phyloP scores from a whole-genome alignment of 139 green algal genomes.

The Choricystis sp. region DNA sequence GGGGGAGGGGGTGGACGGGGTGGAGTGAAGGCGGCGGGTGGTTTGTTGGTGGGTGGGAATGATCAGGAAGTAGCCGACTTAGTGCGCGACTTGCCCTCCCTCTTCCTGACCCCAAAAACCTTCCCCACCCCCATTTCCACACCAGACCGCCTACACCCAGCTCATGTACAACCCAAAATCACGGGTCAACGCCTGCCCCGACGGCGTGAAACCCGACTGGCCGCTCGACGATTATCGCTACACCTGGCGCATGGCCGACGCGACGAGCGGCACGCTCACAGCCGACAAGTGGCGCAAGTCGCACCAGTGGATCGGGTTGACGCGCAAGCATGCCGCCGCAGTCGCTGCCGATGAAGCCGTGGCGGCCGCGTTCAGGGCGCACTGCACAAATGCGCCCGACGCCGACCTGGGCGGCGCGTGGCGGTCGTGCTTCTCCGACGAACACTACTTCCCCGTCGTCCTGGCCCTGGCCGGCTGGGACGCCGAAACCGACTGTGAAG shows the following conservation, averaged over 20 bases:
- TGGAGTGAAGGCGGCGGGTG: not conserved
- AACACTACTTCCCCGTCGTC: constrained; percentile 1
- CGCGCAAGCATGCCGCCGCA: not conserved
- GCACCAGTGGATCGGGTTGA: not conserved
- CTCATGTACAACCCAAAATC: constrained; percentile 4
- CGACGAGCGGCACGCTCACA: not conserved
- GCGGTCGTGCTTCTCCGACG: not conserved
- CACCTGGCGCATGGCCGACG: not conserved
- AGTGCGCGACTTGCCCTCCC: too few relatives aligned
- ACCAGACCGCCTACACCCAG: constrained; percentile 9
- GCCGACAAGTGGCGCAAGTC: constrained; percentile 2
- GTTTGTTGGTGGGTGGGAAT: not conserved
- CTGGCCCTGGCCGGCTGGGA: not conserved
- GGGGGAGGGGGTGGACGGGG: not conserved
- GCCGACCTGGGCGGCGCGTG: not conserved
- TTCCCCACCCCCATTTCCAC: not conserved
- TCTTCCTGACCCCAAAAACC: not conserved
- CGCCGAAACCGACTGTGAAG: not conserved
- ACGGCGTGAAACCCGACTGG: not conserved
- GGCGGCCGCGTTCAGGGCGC: not conserved
- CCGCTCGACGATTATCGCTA: not conserved
- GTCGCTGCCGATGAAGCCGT: not conserved
- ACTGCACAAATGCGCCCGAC: not conserved
- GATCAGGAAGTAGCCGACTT: too few relatives aligned
- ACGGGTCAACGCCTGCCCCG: constrained; percentile 13